Evolutionary conservation across 768 basidiomycete species (phyloP).

Genomic region (Pleurotus platypus): DNA sequence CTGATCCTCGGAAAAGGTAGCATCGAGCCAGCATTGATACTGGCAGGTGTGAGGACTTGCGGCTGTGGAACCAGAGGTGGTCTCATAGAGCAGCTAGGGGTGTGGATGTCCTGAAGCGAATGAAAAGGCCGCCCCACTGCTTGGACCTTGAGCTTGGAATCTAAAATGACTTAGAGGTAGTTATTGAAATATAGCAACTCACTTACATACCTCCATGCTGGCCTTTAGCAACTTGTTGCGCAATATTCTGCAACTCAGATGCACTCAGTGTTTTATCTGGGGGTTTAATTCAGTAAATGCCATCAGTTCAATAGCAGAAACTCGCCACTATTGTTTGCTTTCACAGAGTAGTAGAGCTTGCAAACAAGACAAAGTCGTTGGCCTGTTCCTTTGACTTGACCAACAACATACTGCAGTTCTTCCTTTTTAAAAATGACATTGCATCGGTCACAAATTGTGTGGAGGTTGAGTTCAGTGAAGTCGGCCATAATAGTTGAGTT

Average conservation of each 20-base stretch:
- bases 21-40: not conserved
- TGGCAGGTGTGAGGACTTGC: not conserved
- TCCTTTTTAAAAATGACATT: not conserved
- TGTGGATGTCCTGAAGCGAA: not conserved
- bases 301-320: too few species aligned
- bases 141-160: too few species aligned
- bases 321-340: not conserved
- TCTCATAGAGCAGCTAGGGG: not conserved
- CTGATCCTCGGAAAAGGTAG: not conserved
- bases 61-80: not conserved
- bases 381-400: not conserved
- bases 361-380: not conserved
- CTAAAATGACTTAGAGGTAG: too few species aligned
- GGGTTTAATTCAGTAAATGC: too few species aligned
- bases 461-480: not conserved
- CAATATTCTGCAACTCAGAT: too few species aligned
- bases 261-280: too few species aligned
- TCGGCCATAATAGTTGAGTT: not conserved
- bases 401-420: not conserved
- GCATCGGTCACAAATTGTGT: not conserved
- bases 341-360: not conserved
- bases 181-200: too few species aligned
- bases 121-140: too few species aligned
- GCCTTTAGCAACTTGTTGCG: too few species aligned
- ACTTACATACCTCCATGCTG: too few species aligned